Percentiles rank a stretch among this genome's conserved stretches.
Evolutionary conservation across 768 basidiomycete species (phyloP).

Genomic region (Astraeus odoratus): DNA sequence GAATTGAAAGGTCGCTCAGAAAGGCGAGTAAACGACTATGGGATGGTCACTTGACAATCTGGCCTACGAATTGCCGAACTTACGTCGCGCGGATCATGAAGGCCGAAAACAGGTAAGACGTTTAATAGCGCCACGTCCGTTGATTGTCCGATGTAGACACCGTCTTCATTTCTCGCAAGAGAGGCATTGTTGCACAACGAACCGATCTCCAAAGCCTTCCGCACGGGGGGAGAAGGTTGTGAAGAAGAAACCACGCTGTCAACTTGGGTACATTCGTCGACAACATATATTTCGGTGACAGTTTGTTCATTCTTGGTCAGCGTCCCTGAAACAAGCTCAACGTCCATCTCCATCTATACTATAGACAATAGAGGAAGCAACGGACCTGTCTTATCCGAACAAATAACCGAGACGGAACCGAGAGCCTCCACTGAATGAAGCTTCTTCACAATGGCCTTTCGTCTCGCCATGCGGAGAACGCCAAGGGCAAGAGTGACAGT

Average conservation of each 20-base stretch:
- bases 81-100: conserved; percentile 68
- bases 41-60: conserved; percentile 1
- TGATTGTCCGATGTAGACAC: conserved; percentile 75
- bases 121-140: conserved; percentile 92
- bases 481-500: conserved; percentile 95
- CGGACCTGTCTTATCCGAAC: conserved; percentile 91
- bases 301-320: conserved; percentile 96
- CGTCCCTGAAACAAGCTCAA: too few species aligned
- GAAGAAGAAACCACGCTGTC: conserved; percentile 41
- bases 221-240: conserved; percentile 57
- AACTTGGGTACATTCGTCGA: conserved; percentile 72
- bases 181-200: conserved; percentile 88
- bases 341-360: conserved; percentile 3
- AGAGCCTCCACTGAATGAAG: conserved; percentile 91
- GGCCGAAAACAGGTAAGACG: conserved; percentile 57
- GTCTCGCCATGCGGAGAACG: conserved; percentile 87
- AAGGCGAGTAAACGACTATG: conserved; percentile 60
- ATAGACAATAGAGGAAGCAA: not conserved
- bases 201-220: conserved; percentile 74
- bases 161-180: conserved; percentile 54
- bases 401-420: conserved; percentile 95
- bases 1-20: conserved; percentile 89
- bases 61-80: conserved; percentile 17
- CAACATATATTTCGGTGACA: conserved; percentile 79
- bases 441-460: conserved; percentile 96